A percentile compares a stretch with the other conserved stretches of the same genome.
Conservation (phyloP, 371 early-diverging fungal species). For the Phascolomyces articulosus region DNA sequence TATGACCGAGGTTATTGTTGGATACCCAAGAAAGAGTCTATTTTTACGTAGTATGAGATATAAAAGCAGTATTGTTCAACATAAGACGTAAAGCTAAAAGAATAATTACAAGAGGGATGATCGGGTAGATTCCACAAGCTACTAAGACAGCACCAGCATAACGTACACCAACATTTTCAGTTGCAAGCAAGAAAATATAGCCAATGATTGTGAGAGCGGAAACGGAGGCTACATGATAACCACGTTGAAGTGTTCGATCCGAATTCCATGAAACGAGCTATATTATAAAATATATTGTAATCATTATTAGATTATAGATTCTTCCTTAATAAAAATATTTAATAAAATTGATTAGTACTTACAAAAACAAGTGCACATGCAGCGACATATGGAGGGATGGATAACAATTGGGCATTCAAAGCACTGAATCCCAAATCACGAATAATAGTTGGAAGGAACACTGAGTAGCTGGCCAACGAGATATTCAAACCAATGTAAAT, state of each 20-base stretch:
- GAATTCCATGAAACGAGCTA: slow-evolving; percentile 40
- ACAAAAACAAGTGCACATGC: slow-evolving; percentile 39
- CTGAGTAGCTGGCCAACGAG: slow-evolving; percentile 38
- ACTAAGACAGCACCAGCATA: slow-evolving; percentile 59
- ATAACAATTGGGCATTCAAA: slow-evolving; percentile 34
- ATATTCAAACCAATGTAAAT: slow-evolving; percentile 49
- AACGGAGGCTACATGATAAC: slow-evolving; percentile 34
- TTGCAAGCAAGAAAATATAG: slow-evolving; percentile 43
- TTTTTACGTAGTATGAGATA: neutral
- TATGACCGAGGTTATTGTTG: slow-evolving; percentile 61
- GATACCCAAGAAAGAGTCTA: slow-evolving; percentile 56
- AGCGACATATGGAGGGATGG: slow-evolving; percentile 43
- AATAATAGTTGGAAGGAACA: slow-evolving; percentile 45
- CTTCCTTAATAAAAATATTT: no score
- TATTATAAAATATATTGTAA: neutral
- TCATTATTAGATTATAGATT: no score
- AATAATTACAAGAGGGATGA: slow-evolving; percentile 38
- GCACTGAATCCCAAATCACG: slow-evolving; percentile 40
- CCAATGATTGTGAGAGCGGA: slow-evolving; percentile 34
- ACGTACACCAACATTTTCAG: slow-evolving; percentile 38
- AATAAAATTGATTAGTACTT: no score
- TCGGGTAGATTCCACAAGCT: slow-evolving; percentile 60
- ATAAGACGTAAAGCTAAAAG: neutral
- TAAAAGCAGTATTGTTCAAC: neutral
- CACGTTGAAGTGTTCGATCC: slow-evolving; percentile 39